Evolutionary conservation across 1,284 basidiomycete genomes (phyloP).

Genomic region (Ceratobasidium sp.): DNA sequence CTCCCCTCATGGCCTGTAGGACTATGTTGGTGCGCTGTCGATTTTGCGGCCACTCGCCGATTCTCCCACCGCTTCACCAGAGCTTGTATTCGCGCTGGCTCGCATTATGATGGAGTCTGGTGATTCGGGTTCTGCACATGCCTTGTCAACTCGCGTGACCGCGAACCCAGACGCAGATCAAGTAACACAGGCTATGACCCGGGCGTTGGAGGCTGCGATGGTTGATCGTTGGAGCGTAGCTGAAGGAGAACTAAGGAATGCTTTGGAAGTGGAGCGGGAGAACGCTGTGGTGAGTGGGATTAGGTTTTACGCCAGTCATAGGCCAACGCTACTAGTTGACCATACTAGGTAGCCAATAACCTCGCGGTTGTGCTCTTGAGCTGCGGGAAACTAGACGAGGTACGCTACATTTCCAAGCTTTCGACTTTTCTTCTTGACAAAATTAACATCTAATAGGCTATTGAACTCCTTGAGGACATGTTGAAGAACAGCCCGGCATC

Average conservation of each 20-base stretch:
- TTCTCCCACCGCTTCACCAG: constrained; percentile 61
- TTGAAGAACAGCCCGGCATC: constrained; percentile 72
- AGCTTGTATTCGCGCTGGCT: constrained; percentile 73
- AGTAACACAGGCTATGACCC: constrained; percentile 68
- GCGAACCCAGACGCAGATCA: constrained; percentile 62
- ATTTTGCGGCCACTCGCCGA: constrained; percentile 73
- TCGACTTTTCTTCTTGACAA: background rate
- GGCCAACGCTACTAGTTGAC: background rate
- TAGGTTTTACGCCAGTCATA: constrained; percentile 1
- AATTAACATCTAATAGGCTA: constrained; percentile 63
- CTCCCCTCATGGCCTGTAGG: constrained; percentile 60
- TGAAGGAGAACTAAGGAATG: constrained; percentile 59
- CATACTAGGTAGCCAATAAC: constrained; percentile 77
- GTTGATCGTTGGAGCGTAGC: constrained; percentile 76
- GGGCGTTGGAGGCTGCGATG: constrained; percentile 71
- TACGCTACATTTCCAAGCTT: constrained; percentile 51
- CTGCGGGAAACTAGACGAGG: constrained; percentile 77
- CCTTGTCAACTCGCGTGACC: constrained; percentile 67
- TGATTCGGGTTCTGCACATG: constrained; percentile 66
- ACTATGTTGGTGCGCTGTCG: constrained; percentile 72
- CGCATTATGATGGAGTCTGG: constrained; percentile 81
- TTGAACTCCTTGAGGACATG: constrained; percentile 72
- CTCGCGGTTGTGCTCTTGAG: constrained; percentile 75
- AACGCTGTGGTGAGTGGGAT: constrained; percentile 68
- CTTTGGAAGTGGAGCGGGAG: constrained; percentile 66